These are phyloP conservation scores for Cantharellus anzutake DNA, from an alignment of 768 basidiomycete genomes.

Conservation along the genomic window DNA sequence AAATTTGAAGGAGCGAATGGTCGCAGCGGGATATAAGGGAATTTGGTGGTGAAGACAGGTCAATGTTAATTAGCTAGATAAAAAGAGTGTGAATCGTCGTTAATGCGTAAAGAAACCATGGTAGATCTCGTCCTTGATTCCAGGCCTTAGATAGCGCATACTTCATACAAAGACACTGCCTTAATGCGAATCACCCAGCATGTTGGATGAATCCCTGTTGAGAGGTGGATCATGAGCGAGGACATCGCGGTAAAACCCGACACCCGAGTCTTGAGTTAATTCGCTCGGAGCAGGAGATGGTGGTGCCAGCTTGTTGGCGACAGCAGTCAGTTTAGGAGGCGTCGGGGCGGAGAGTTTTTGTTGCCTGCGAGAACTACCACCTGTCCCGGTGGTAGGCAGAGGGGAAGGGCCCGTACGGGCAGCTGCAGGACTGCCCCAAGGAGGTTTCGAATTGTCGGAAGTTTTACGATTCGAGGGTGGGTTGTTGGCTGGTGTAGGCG, in stretches of 20 bases:
- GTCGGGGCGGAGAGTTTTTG: neutral
- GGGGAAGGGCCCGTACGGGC: neutral
- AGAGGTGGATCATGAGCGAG: slow-evolving; percentile 57
- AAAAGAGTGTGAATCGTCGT: no score
- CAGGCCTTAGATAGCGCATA: no score
- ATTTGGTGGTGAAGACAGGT: no score
- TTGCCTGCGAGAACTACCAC: neutral
- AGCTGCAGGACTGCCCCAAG: neutral
- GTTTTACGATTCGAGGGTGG: neutral
- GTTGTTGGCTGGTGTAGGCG: neutral
- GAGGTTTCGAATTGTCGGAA: neutral
- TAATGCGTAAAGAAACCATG: no score
- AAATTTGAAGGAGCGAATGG: no score
- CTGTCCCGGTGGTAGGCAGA: neutral
- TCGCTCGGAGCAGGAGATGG: slow-evolving; percentile 27
- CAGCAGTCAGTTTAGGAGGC: neutral
- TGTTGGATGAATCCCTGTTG: slow-evolving; percentile 16
- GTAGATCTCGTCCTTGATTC: no score
- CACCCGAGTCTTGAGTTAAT: slow-evolving; percentile 23
- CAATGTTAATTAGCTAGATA: no score
- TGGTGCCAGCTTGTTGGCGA: neutral
- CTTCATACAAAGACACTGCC: no score
- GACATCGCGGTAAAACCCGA: slow-evolving; percentile 68
- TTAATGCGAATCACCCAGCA: no score
- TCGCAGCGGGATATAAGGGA: no score